Evolutionary conservation across 768 basidiomycete species (phyloP).

Genomic region (Agaricus sinodeliciosus): DNA sequence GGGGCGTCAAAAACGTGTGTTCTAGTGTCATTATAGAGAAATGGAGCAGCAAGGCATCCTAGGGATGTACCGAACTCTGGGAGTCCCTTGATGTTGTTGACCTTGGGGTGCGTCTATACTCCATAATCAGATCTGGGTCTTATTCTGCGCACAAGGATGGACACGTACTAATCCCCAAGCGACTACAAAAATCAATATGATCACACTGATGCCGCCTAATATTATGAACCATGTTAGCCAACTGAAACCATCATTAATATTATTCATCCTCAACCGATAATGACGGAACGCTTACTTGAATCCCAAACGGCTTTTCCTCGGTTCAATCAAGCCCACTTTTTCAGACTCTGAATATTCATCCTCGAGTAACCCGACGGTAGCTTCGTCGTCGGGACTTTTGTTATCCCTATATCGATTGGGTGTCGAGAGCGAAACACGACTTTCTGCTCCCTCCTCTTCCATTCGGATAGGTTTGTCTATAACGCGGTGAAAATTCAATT

Average conservation of each 20-base stretch:
- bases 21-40: conserved; percentile 36
- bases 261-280: no score
- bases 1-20: conserved; percentile 30
- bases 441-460: conserved; percentile 39
- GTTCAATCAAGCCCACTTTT: conserved; percentile 21
- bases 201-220: not conserved
- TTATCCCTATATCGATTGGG: not conserved
- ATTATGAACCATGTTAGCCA: not conserved
- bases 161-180: conserved; percentile 26
- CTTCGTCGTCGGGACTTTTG: not conserved
- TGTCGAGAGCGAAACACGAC: conserved; percentile 20
- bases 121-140: not conserved
- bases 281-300: conserved; percentile 27
- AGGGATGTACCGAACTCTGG: conserved; percentile 48
- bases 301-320: conserved; percentile 30
- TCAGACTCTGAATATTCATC: conserved; percentile 25
- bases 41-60: conserved; percentile 38
- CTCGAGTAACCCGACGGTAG: conserved; percentile 20
- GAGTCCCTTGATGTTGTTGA: conserved; percentile 40
- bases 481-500: not conserved
- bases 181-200: conserved; percentile 14
- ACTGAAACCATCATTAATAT: no score
- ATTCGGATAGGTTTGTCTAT: conserved; percentile 36
- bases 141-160: no score
- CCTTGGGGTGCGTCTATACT: conserved; percentile 38